Base-by-base conservation (phyloP, 192 early-diverging fungal species). In the Gamsiella multidivaricata region DNA sequence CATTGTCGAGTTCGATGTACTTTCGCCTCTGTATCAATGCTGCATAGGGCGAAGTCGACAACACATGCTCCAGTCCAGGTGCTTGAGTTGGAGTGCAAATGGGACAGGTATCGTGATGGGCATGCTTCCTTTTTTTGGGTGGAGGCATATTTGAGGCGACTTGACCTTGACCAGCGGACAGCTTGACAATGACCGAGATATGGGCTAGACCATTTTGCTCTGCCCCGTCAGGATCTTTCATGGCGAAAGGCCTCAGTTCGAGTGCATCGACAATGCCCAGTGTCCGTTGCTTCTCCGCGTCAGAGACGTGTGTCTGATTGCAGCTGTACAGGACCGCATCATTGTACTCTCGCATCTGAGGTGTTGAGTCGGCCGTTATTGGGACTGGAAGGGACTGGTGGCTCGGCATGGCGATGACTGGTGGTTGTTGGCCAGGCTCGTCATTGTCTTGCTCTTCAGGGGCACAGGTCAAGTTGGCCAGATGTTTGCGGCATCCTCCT, bases 321-420 rank as follows among this genome's bases (percentile, higher is more conserved):
- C 62, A 65, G 49, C 62, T 65, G 62, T 39, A 62, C 10, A 62
- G 47, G 31, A 62, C 58, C 25, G 47, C 61, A 34, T 62, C 61
- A 47, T 47, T 47, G 45, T 61, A 32, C 34, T 62, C 32, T 37
- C 47, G 49, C 36, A 39, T 63, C 46, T 39, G 47, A 36, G 63
- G 63, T 54, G 25, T 37, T 65, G 37, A 54, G 29, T 65, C 52
- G 36, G 39, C 28, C 41, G 0, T 39, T 41, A 23, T 41, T 52
- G 34, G 61, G 18, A 63, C 32, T 39, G 61, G 50, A 39, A 52
- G 34, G 5, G 36, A 39, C 22, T 36, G 36, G 49, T 41, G 5
- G 36, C 61, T 63, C 34, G 61, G 61, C 61, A 63, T 63, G 7
- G 49, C 25, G 33, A 63, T 63, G 61, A 63, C 61, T 36, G 61